Percentiles rank a stretch among this genome's conserved stretches.
Conservation (phyloP, 2,329 filamentous ascomycete genomes). For the Dryadomyces quercivorus region DNA sequence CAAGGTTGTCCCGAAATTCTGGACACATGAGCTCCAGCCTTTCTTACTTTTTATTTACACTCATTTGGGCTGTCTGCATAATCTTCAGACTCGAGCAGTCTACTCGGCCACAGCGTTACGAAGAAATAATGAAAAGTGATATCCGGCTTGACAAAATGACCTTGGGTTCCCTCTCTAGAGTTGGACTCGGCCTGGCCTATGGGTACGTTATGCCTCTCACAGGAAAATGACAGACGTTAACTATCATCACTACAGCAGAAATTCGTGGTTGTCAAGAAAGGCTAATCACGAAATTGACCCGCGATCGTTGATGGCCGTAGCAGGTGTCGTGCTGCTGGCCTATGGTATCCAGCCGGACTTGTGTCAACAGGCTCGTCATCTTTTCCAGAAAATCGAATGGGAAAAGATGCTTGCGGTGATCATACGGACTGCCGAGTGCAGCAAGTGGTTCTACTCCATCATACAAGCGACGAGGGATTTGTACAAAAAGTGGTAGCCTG, state of each 20-base stretch:
- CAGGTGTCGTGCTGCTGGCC: background rate
- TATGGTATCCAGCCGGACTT: background rate
- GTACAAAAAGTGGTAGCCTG: background rate
- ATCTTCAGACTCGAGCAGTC: no score
- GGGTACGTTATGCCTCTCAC: background rate
- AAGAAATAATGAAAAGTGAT: no score
- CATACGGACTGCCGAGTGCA: background rate
- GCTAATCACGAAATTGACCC: background rate
- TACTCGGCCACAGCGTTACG: no score
- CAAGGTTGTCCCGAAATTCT: no score
- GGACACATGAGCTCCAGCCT: no score
- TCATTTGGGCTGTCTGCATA: no score
- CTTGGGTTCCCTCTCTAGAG: background rate
- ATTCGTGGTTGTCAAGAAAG: no score
- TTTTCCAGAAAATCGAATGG: background rate
- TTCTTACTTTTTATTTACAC: no score
- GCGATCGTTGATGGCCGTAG: background rate
- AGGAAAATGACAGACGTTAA: background rate
- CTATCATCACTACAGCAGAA: background rate
- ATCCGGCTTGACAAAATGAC: background rate
- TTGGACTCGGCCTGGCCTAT: background rate
- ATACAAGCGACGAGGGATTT: background rate
- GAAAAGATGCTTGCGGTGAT: background rate
- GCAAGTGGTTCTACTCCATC: background rate
- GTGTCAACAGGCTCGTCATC: background rate